Conservation (phyloP, 148 eudicot species). For the Spergularia marina region DNA sequence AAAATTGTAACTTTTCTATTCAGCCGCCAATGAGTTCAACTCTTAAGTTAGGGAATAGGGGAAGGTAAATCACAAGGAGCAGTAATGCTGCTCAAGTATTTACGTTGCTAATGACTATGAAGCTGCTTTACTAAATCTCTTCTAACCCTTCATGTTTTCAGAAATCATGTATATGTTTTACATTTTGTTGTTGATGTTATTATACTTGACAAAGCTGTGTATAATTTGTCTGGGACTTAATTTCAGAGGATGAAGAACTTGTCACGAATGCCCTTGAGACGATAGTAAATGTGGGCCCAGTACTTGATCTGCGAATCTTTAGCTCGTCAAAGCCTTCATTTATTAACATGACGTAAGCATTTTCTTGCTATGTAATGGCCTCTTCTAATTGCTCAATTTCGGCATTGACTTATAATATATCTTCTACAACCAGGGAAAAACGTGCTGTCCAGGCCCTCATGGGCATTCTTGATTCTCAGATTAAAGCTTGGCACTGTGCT, state of each 20-base stretch:
- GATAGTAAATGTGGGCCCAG: slow-evolving; percentile 77
- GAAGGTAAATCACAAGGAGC: no score
- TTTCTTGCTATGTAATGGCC: slow-evolving; percentile 10
- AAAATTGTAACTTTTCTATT: background rate
- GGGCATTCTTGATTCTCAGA: slow-evolving; percentile 79
- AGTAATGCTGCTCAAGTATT: background rate
- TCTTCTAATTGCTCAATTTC: slow-evolving; percentile 1
- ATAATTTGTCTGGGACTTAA: slow-evolving; percentile 20
- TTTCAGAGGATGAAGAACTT: slow-evolving; percentile 94
- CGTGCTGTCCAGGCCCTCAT: slow-evolving; percentile 81
- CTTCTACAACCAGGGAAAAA: slow-evolving; percentile 53
- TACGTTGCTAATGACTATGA: background rate
- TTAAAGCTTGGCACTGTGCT: slow-evolving; percentile 88
- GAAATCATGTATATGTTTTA: background rate
- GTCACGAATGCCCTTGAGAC: slow-evolving; percentile 96
- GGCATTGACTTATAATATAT: background rate
- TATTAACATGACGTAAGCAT: slow-evolving; percentile 77
- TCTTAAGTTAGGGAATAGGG: no score
- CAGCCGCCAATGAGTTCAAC: background rate
- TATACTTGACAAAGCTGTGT: background rate
- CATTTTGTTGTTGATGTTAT: background rate
- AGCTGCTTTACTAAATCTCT: slow-evolving; percentile 1
- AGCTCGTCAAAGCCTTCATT: slow-evolving; percentile 93
- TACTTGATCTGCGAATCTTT: slow-evolving; percentile 83
- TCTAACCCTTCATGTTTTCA: background rate